Evolutionary conservation across 1,139 yeast species (phyloP), one percentile per base, ranked within the genome.

Genomic region (Spencermartinsiella ligniputridi): DNA sequence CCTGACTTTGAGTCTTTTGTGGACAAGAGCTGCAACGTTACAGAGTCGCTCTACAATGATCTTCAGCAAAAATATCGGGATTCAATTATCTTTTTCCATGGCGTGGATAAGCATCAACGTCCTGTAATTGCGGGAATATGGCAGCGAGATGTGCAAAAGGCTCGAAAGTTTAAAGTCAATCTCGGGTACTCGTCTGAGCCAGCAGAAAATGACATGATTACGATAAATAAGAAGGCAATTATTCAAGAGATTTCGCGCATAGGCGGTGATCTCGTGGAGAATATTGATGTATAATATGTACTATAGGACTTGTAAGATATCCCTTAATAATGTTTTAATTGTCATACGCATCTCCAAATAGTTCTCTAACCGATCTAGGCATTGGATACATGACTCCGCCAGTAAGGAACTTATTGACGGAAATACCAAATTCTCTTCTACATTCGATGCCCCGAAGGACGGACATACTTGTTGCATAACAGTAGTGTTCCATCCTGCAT

Each of bases 181-280:
- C 67, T 85, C 52, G 95, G 90, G 20, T 82, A 79, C 56, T 84
- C 88, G 54, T 76, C 83, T 41, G 75, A 76, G 59, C 95, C 96
- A 1, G 65, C 72, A 3, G 77, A 38, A 24, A 45, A 71, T 44
- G 54, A 53, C 17, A 34, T 44, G 29, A 86, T 86, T n/a, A 69
- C 69, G 39, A 69, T 89, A 45, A 88, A 90, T 64, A 82, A 78
- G 59, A 82, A 78, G n/a, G 86, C 92, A 1, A 75, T 87, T 32
- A 67, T 83, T 50, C 75, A 76, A 47, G 96, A 90, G 63, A 82
- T 90, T 42, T 71, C 74, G 42, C 71, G 84, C 37, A 71, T 86
- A 44, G 96, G 96, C 12, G 92, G 89, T 27, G 94, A 85, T 54
- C 64, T 70, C 44, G 52, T 68, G 11, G 43, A 47, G 18, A 48